Percentiles rank a stretch among this genome's conserved stretches.
Evolutionary conservation across 2,329 filamentous ascomycete species (phyloP).

Genomic region (Talaromyces marneffei): DNA sequence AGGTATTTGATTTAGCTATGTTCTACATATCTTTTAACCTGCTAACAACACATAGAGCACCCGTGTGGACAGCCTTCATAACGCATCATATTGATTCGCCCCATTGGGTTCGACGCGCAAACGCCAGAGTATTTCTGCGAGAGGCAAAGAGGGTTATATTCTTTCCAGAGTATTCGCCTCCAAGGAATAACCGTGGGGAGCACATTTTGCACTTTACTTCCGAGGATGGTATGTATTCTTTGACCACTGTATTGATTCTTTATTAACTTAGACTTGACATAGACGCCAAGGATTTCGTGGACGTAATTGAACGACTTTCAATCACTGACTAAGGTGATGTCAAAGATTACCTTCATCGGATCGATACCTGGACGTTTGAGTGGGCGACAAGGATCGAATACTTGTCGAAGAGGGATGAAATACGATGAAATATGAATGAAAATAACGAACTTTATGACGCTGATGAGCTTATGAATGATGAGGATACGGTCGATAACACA

Average conservation of each 20-base stretch:
- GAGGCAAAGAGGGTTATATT: conserved; percentile 51
- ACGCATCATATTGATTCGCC: conserved; percentile 43
- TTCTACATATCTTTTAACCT: background rate
- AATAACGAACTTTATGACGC: background rate
- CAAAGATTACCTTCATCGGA: background rate
- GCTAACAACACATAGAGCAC: conserved; percentile 34
- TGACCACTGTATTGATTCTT: background rate
- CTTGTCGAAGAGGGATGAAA: background rate
- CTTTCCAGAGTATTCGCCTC: conserved; percentile 45
- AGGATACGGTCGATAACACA: background rate
- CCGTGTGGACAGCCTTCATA: conserved; percentile 58
- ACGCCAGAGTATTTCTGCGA: conserved; percentile 44
- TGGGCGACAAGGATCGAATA: background rate
- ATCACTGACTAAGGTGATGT: background rate
- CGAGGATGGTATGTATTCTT: conserved; percentile 24
- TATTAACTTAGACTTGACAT: background rate
- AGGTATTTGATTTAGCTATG: conserved; percentile 31
- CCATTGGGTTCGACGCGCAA: conserved; percentile 44
- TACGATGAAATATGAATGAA: background rate
- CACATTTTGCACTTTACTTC: conserved; percentile 37
- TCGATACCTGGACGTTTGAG: background rate
- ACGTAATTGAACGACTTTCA: conserved; percentile 28
- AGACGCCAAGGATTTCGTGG: conserved; percentile 38
- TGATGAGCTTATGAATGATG: background rate
- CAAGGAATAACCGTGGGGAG: conserved; percentile 30